Base-by-base conservation (phyloP, 352 stramenopile genomes). In the Phytopythium ostracodes region DNA sequence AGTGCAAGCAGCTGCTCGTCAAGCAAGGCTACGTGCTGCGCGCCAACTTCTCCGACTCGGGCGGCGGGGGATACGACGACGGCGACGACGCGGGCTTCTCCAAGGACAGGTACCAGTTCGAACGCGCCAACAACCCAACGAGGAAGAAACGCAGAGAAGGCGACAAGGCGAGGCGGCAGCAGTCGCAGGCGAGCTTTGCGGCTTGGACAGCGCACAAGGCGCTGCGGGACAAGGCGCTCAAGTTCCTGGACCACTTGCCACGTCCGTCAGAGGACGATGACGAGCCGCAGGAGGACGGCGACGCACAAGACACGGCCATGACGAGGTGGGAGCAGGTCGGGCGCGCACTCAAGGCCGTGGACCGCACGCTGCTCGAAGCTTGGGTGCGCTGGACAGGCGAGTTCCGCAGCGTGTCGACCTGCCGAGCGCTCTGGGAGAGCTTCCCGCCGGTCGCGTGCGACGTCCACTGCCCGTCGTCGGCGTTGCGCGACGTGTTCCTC, bases 401-500 rank as follows among this genome's bases (percentile, higher is more conserved):
- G 5, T 94, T 89, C 59, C 72, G 71, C 33, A 73, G 67, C 44
- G 70, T 72, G 17, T 60, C 72, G 6, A 59, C 75, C 1, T 91
- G 79, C 58, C 84, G 88, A 24, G 76, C 90, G 55, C 68, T 96
- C 31, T 97, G 89, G 91, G 88, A 97, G 60, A 88, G 75, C 49
- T 94, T 97, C 56, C 56, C 76, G 20, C 91, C 91, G 0, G 69
- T 90, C 22, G 82, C 86, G 12, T 97, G 91, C 64, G 91, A 97
- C 61, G 88, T 95, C 0, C 90, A 96, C 71, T 92, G 80, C 64
- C 83, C 84, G 22, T 96, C 87, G 33, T 96, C 86, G 14, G 81
- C 86, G 7, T 76, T 96, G 31, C 87, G 90, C 24, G 87, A 96
- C 60, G 84, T 96, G 35, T 96, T 97, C 51, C 76, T 97, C 50